Evolutionary conservation across 306 rosid species (phyloP), one percentile per base, ranked within the genome.

Genomic region (Bauhinia variegata): DNA sequence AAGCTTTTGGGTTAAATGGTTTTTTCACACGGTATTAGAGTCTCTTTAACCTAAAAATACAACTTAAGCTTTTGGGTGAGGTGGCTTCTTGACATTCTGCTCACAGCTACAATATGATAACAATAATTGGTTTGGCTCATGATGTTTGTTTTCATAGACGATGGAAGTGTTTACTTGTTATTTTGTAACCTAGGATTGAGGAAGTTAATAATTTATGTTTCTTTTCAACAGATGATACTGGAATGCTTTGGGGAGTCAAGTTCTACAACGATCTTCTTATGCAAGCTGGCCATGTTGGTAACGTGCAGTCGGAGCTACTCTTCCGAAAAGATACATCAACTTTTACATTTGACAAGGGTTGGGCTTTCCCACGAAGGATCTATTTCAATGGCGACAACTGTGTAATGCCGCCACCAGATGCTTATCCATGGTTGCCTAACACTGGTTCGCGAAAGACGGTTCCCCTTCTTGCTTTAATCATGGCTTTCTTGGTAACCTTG

Each of bases 401-500:
- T 56, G 98, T 89, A 69, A 92, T 92, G 96, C 96, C 98, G 23
- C 91, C 84, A 11, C 98, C 96, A 15, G 98, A 92, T 41, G 80
- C 87, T 44, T 92, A 85, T 76, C 98, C 98, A 7, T 71, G 77
- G 90, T 54, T 76, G 61, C 98, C 98, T 15, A 92, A 84, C 62
- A 8, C 86, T 0, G 70, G 84, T 78, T 85, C 78, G 51, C 54
- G 36, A 59, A 75, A 19, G 36, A 31, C 62, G 51, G 69, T 78
- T 68, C 69, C 96, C 7, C 44, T 76, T 18, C 76, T 79, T 63
- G 46, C 78, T 46, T 51, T 89, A 57, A 2, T 84, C 63, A 30
- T 70, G 65, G 43, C 77, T 18, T 68, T 72, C 34, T 71, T 86
- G 48, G 71, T 69, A 34, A 72, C 86, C 33, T 56, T 83, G 54